Base-by-base conservation (phyloP, 192 early-diverging fungal genomes). In the Lobosporangium transversale region DNA sequence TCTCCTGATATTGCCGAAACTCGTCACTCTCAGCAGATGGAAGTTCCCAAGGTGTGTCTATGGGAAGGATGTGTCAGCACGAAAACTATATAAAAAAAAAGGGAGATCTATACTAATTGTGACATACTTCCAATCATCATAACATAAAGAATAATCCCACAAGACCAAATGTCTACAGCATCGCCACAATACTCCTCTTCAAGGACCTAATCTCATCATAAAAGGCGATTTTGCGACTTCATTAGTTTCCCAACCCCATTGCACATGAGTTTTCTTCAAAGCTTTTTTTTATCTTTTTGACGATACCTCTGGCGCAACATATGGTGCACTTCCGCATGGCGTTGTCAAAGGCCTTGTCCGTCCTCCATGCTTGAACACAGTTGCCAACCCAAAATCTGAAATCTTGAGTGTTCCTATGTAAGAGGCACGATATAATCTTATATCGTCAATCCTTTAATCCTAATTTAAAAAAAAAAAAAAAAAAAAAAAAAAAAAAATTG, bases 291-390 rank as follows among this genome's bases (percentile, higher is more conserved):
- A n/a, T n/a, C n/a, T n/a, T n/a, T n/a, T n/a, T 0, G 2, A 20
- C 11, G 26, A 10, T 71, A 79, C 81, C 79, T 84, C 83, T 21
- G 83, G 87, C 11, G 88, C 90, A 27, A 92, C 84, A 66, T 92
- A 92, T 0, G 91, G 91, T 1, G 91, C 88, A 11, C 88, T 87
- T 8, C 91, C 91, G 43, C 91, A 92, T n/a, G 89, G 83, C 1
- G 89, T 91, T n/a, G 63, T 81, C 7, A 92, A 65, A 5, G 78
- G 66, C n/a, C 91, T 79, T 21, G 54, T 65, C 21, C 70, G 66
- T 51, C 88, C 88, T 33, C 86, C 82, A 53, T 85, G 60, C 36
- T 61, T 66, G 62, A 86, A 92, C 1, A 92, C 88, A 2, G 88
- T 92, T 14, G 91, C 86, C 7, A 92, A 66, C 15, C 91, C 91